Conservation (phyloP, 805 yeast species). For the Candida ficus region DNA sequence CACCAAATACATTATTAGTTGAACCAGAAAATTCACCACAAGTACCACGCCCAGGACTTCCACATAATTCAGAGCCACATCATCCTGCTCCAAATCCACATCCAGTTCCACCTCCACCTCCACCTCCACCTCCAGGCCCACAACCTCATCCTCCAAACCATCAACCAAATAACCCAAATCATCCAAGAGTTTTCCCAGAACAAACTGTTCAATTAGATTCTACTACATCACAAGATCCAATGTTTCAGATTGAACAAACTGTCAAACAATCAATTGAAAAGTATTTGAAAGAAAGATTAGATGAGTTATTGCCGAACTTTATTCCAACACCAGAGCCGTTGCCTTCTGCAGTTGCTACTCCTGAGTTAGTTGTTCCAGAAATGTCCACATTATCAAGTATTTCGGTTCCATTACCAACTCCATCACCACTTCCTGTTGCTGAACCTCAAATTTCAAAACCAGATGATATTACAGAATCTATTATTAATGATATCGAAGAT, state of each 20-base stretch:
- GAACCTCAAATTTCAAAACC: not conserved
- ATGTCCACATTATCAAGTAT: not conserved
- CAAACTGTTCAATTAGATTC: too few species aligned
- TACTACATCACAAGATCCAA: not conserved
- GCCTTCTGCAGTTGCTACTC: not conserved
- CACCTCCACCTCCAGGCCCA: not conserved
- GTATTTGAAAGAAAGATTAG: slow-evolving; percentile 7
- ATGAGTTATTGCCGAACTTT: slow-evolving; percentile 2
- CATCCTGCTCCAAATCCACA: not conserved
- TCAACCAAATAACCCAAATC: not conserved
- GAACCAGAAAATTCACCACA: not conserved
- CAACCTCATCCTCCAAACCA: not conserved
- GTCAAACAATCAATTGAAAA: slow-evolving; percentile 4
- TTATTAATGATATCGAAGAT: slow-evolving; percentile 1
- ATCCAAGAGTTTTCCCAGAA: too few species aligned
- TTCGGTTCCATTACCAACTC: not conserved
- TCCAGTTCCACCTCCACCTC: too few species aligned
- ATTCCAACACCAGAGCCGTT: not conserved
- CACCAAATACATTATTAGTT: too few species aligned
- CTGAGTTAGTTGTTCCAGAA: not conserved
- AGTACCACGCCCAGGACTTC: not conserved
- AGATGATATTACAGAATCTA: not conserved
- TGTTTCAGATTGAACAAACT: not conserved
- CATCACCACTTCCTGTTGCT: not conserved
- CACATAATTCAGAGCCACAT: not conserved